phyloP scores from a whole-genome alignment of 2,329 filamentous ascomycete genomes.

The Xylariaceae sp. region DNA sequence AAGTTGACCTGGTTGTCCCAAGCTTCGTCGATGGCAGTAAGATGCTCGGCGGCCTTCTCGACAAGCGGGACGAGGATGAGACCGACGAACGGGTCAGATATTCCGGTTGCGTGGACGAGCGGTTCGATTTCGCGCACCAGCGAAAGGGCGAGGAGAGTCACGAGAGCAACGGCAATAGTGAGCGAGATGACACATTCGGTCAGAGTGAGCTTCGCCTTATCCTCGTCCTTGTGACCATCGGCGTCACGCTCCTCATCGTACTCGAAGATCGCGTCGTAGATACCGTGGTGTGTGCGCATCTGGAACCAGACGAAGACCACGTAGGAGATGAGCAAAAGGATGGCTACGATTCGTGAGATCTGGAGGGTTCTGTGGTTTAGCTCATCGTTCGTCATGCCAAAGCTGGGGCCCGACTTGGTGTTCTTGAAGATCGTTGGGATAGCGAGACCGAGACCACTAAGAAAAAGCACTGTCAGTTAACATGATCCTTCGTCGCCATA shows the following conservation, averaged over 20 bases:
- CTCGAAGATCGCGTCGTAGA: conserved; percentile 70
- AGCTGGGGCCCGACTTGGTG: conserved; percentile 35
- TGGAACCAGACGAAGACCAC: conserved; percentile 66
- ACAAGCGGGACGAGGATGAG: conserved; percentile 76
- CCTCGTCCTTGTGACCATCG: conserved; percentile 55
- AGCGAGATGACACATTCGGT: conserved; percentile 67
- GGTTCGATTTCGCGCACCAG: conserved; percentile 67
- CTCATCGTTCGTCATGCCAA: conserved; percentile 29
- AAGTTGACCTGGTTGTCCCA: conserved; percentile 82
- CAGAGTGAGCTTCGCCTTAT: conserved; percentile 66
- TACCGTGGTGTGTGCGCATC: conserved; percentile 67
- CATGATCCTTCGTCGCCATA: conserved; percentile 7
- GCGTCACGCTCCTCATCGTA: conserved; percentile 62
- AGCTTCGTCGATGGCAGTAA: conserved; percentile 79
- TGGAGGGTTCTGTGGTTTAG: conserved; percentile 51
- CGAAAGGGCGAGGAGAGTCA: conserved; percentile 67
- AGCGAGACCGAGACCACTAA: conserved; percentile 45
- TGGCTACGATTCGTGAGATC: conserved; percentile 65
- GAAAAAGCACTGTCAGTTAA: conserved; percentile 10
- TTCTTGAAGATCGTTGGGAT: conserved; percentile 54
- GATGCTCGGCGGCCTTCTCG: conserved; percentile 80
- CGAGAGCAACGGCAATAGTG: conserved; percentile 57
- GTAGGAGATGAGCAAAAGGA: conserved; percentile 68
- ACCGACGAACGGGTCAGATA: conserved; percentile 55
- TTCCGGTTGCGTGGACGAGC: conserved; percentile 42